These are phyloP conservation scores for Linum lewisii DNA, from an alignment of 345 rosid species.

Conservation along the genomic window DNA sequence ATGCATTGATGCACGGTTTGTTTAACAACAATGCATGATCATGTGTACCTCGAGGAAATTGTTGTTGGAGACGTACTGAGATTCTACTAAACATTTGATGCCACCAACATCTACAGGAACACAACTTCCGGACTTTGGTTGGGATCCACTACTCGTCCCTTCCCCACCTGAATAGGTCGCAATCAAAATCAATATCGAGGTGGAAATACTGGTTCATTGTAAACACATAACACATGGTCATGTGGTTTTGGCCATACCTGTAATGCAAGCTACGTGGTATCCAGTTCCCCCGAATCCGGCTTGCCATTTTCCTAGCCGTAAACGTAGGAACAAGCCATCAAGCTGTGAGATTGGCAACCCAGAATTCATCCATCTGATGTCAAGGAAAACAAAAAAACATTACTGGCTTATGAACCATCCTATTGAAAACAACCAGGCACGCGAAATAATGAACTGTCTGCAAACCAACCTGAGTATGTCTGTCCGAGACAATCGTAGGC, in stretches of 20 bases:
- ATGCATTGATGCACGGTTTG: too few species aligned
- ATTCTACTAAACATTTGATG: conserved; percentile 46
- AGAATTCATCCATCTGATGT: conserved; percentile 54
- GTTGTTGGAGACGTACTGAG: conserved; percentile 75
- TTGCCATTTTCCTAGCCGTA: conserved; percentile 76
- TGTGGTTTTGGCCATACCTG: conserved; percentile 28
- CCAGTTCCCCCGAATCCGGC: conserved; percentile 64
- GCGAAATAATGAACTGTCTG: conserved; percentile 3
- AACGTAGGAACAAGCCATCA: conserved; percentile 67
- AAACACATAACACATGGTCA: background rate
- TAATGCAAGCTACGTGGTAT: conserved; percentile 63
- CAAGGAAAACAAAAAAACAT: conserved; percentile 1
- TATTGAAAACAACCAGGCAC: too few species aligned
- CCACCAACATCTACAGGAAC: conserved; percentile 52
- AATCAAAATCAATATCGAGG: background rate
- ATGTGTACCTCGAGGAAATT: conserved; percentile 61
- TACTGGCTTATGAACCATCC: background rate
- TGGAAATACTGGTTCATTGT: background rate
- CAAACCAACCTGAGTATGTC: conserved; percentile 61
- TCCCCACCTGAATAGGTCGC: conserved; percentile 22
- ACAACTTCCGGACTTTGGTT: conserved; percentile 17
- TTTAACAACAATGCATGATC: background rate
- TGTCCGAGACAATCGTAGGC: conserved; percentile 61
- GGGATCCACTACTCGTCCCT: conserved; percentile 20
- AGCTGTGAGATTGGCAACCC: conserved; percentile 37